Conservation (phyloP, 352 stramenopile genomes). For the Pythium vanterpoolii region DNA sequence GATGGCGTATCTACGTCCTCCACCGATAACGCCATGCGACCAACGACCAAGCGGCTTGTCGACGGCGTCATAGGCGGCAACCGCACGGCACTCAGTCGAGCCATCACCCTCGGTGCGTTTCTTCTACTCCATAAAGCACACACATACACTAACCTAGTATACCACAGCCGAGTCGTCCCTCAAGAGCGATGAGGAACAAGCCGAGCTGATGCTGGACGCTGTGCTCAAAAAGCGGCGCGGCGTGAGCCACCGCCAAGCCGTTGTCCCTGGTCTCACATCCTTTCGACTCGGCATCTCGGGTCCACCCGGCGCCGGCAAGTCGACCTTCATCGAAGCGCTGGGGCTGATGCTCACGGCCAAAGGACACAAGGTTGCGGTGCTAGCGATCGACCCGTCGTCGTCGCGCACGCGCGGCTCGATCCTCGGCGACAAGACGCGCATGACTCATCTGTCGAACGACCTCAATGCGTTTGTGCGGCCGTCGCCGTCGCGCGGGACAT, state of each 20-base stretch:
- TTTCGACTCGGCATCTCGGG: constrained; percentile 91
- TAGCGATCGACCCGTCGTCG: constrained; percentile 97
- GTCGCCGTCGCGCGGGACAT: constrained; percentile 85
- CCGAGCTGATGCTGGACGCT: constrained; percentile 84
- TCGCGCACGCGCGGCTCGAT: constrained; percentile 94
- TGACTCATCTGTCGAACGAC: constrained; percentile 92
- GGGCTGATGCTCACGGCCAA: constrained; percentile 83
- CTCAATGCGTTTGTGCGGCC: constrained; percentile 91
- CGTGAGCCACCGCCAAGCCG: constrained; percentile 25
- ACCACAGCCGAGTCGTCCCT: constrained; percentile 77
- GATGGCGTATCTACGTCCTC: not conserved
- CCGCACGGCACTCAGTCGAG: constrained; percentile 62
- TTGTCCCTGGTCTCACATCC: constrained; percentile 32
- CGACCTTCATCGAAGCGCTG: constrained; percentile 96
- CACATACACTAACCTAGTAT: not conserved
- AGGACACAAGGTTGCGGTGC: constrained; percentile 89
- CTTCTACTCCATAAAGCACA: not conserved
- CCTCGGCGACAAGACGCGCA: constrained; percentile 98
- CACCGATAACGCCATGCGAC: constrained; percentile 13
- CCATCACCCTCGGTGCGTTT: constrained; percentile 64
- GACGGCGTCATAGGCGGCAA: constrained; percentile 54
- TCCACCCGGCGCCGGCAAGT: constrained; percentile 95
- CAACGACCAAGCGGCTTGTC: constrained; percentile 45
- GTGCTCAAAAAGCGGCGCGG: constrained; percentile 67
- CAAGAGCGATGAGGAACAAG: constrained; percentile 68